phyloP scores from a whole-genome alignment of 2,329 filamentous ascomycete species.

The Arthrocladium fulminans region DNA sequence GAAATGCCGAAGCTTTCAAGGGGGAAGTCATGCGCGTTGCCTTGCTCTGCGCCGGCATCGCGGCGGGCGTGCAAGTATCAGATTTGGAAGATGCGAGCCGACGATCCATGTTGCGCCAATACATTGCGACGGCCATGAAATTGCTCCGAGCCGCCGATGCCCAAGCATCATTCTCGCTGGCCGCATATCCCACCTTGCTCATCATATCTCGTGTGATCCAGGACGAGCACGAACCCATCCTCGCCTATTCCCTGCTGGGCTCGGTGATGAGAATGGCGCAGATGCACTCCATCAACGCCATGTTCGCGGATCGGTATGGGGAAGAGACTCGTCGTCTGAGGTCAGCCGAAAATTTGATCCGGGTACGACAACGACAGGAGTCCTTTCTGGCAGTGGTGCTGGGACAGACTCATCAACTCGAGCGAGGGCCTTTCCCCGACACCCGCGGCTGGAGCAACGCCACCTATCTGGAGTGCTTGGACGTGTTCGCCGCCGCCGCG shows the following conservation, averaged over 20 bases:
- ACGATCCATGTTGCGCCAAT: constrained; percentile 2
- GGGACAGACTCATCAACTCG: constrained; percentile 3
- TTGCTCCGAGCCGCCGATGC: constrained; percentile 7
- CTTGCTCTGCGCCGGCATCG: constrained; percentile 2
- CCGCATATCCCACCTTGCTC: neutral
- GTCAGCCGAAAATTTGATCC: neutral
- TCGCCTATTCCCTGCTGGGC: constrained; percentile 2
- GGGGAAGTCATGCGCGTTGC: neutral
- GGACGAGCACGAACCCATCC: constrained; percentile 6
- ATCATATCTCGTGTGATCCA: constrained; percentile 7
- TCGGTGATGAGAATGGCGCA: constrained; percentile 5
- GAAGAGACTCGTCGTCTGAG: constrained; percentile 3
- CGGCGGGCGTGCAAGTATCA: constrained; percentile 4
- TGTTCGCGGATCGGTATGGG: neutral
- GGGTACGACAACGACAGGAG: constrained; percentile 5
- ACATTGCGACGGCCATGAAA: constrained; percentile 3
- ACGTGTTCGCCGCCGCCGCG: neutral
- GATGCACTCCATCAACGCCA: constrained; percentile 1
- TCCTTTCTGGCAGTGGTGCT: constrained; percentile 3
- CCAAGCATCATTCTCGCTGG: neutral
- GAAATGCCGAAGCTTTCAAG: constrained; percentile 2
- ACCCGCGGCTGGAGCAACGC: constrained; percentile 1
- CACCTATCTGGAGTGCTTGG: constrained; percentile 2
- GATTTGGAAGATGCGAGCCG: constrained; percentile 4
- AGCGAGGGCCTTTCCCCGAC: neutral